phyloP scores from a whole-genome alignment of 108 stramenopile genomes.

The Cyclostephanos tholiformis region DNA sequence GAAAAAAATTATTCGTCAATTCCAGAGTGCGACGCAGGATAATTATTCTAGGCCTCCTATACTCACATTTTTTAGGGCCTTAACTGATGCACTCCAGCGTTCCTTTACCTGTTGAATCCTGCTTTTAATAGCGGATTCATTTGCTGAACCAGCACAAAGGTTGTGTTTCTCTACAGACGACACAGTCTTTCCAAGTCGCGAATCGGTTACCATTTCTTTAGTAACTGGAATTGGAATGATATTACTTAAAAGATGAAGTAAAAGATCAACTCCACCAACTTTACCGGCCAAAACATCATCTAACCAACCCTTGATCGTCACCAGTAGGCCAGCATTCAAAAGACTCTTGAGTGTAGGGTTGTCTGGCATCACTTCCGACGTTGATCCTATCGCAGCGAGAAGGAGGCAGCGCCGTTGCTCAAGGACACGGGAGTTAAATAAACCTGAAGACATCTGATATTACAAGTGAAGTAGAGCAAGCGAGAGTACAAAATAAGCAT shows the following conservation, averaged over 20 bases:
- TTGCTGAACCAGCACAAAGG: constrained; percentile 68
- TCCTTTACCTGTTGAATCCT: constrained; percentile 67
- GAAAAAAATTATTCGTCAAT: not conserved
- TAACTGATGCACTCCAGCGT: constrained; percentile 81
- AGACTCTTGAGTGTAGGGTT: constrained; percentile 43
- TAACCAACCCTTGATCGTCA: constrained; percentile 70
- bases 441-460: constrained; percentile 44
- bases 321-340: constrained; percentile 66
- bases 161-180: constrained; percentile 77
- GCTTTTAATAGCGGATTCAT: constrained; percentile 73
- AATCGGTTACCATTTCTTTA: constrained; percentile 73
- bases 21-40: not conserved
- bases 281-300: constrained; percentile 72
- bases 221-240: constrained; percentile 80
- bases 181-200: constrained; percentile 80
- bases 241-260: constrained; percentile 74
- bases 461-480: not conserved
- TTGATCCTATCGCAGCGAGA: constrained; percentile 58
- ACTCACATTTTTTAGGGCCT: constrained; percentile 60
- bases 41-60: not conserved
- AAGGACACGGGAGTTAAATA: constrained; percentile 20
- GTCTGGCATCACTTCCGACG: constrained; percentile 41
- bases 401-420: constrained; percentile 63
- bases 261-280: constrained; percentile 78
- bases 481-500: not conserved